Base-by-base conservation (phyloP, 306 rosid species). In the Cicer chorassanicum region DNA sequence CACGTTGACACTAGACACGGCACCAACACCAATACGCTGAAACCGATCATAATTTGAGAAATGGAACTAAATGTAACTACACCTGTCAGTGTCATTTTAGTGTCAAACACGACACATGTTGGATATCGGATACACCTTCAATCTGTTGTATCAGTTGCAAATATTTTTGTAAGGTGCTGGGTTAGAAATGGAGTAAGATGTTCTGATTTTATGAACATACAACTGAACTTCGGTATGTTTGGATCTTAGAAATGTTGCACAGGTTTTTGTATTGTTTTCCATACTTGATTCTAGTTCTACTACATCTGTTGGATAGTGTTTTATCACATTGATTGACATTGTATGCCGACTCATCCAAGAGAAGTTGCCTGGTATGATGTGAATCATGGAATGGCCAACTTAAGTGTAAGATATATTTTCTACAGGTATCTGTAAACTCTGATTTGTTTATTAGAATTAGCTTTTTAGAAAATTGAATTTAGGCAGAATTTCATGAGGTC, bases 161-260 rank as follows among this genome's bases (percentile, higher is more conserved):
- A 45, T 50, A 14, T 29, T 6, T 51, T 68, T 56, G 18, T 46
- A 45, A 41, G 46, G 60, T 45, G 56, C 14, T 34, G 53, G 40
- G 40, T 64, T 72, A 70, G 50, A 79, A 48, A 50, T 66, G 73
- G 68, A 54, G 74, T 41, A 45, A 60, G 74, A 40, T 19, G 53
- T 65, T 64, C 13, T 64, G 55, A 14, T 56, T 24, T 75, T 62
- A 43, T 78, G 75, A 59, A 57, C 65, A 45, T 48, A 11, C 38
- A 46, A 39, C 24, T 56, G 53, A 61, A 44, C 68, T 49, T 77
- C 48, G 36, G 55, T 24, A 12, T 21, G 63, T 49, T 38, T 59
- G 13, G 76, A 51, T 36, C 19, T 51, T 39, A 10, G 40, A 66
- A 10, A 43, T 15, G 72, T 14, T 41, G 16, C 19, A 13, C 34